A percentile compares a stretch with the other conserved stretches of the same genome.
Evolutionary conservation across 2,329 filamentous ascomycete species (phyloP).

Genomic region (Rutstroemia sydowiana): DNA sequence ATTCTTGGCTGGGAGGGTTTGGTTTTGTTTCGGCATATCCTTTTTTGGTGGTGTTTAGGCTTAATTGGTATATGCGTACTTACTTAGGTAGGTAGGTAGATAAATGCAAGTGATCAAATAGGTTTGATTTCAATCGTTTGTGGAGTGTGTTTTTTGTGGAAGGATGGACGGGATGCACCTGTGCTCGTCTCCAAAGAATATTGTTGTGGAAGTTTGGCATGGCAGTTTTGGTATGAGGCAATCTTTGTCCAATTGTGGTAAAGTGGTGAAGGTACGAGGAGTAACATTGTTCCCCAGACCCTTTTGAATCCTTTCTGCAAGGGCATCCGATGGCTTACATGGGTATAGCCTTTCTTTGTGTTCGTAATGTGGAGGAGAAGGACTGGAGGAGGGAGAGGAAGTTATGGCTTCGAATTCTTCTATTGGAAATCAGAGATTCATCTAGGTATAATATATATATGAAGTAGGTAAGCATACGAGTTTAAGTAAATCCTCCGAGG

Average conservation of each 20-base stretch:
- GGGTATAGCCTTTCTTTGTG: neutral
- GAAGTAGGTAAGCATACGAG: neutral
- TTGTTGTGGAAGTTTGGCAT: neutral
- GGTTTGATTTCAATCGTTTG: constrained; percentile 1
- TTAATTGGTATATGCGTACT: neutral
- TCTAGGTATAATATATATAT: neutral
- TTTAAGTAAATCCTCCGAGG: neutral
- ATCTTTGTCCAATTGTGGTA: no score
- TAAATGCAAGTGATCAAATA: constrained; percentile 8
- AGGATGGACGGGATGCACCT: neutral
- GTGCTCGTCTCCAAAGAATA: constrained; percentile 19
- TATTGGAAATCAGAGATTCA: no score
- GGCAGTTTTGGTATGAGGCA: no score
- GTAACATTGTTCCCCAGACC: neutral
- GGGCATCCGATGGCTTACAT: constrained; percentile 13
- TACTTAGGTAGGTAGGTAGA: neutral
- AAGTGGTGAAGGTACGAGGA: neutral
- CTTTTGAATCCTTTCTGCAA: constrained; percentile 11
- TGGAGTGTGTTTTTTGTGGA: neutral
- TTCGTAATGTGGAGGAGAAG: neutral
- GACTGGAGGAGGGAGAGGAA: neutral
- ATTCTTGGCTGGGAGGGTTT: no score
- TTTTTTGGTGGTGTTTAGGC: neutral
- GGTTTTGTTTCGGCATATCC: neutral
- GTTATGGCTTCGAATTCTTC: no score